Evolutionary conservation across 2,329 filamentous ascomycete genomes (phyloP), one percentile per base, ranked within the genome.

Genomic region (Lachnellula hyalina): DNA sequence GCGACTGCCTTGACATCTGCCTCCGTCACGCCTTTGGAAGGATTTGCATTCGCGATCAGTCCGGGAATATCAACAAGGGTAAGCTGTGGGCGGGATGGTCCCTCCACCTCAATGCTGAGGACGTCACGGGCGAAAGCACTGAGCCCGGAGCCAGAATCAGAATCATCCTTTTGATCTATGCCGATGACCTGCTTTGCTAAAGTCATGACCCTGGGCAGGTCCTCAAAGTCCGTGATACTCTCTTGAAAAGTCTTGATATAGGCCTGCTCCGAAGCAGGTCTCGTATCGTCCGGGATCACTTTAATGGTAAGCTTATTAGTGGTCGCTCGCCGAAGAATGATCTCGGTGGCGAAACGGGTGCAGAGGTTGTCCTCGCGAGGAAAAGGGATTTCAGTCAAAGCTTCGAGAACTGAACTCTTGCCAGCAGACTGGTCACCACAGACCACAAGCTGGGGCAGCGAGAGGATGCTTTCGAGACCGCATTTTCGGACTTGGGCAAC

Each of bases 41-140:
- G 25, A 5, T 25, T 76, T 9, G 74, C 68, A 0, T 73, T 71
- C 34, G 77, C 72, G 45, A 83, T 79, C 5, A 85, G 67, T 1
- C 81, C 81, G 0, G 81, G 81, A 1, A 84, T 71, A 63, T 85
- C 81, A 3, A 85, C 79, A 32, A 84, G 72, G 0, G 81, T 84
- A 17, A 85, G 70, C 17, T 81, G 76, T 1, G 75, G 75, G n/a
- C 72, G 71, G 3, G 72, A 63, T 28, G 60, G 59, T 1, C 59
- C 56, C 2, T 25, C 50, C 15, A 61, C 21, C 47, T 59, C 56
- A 36, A 62, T 42, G 4, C 60, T 52, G 14, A 60, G 32, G 5
- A 53, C 41, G 42, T 61, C 55, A 9, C 49, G 47, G 15, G 54
- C 55, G 35, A 58, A 61, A n/a, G 62, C 63, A 61, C 6, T 74